Percentiles rank a stretch among this genome's conserved stretches.
Conservation (phyloP, 169 alveolate species). For the Amoebophrya sp. region DNA sequence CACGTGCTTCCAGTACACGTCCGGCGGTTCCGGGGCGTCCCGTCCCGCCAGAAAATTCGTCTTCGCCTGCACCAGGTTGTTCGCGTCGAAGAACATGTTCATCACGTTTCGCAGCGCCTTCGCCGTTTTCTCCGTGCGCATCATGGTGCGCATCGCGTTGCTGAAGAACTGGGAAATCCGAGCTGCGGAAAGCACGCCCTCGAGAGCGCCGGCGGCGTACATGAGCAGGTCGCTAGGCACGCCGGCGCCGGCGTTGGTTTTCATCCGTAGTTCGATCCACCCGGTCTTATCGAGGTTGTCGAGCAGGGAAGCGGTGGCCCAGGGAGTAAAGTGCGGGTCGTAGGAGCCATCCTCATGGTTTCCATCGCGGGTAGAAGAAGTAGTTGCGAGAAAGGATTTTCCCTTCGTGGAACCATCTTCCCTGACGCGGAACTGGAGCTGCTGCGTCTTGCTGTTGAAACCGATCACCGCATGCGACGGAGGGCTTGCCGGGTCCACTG, state of each 20-base stretch:
- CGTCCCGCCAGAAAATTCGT: background rate
- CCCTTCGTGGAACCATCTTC: no score
- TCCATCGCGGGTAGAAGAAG: no score
- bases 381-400: no score
- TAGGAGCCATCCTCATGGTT: no score
- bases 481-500: background rate
- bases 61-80: background rate
- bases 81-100: background rate
- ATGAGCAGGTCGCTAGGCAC: background rate
- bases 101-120: background rate
- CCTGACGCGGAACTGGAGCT: background rate
- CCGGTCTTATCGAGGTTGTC: background rate
- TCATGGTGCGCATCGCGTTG: background rate
- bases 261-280: background rate
- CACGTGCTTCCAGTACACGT: background rate
- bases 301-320: background rate
- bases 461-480: background rate
- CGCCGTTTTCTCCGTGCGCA: background rate
- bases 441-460: background rate
- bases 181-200: background rate
- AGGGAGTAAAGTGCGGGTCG: background rate
- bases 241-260: background rate
- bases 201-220: background rate
- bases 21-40: background rate
- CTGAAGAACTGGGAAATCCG: background rate